These are phyloP conservation scores for Volvariella volvacea DNA, from an alignment of 1,284 basidiomycete genomes.

Conservation along the genomic window DNA sequence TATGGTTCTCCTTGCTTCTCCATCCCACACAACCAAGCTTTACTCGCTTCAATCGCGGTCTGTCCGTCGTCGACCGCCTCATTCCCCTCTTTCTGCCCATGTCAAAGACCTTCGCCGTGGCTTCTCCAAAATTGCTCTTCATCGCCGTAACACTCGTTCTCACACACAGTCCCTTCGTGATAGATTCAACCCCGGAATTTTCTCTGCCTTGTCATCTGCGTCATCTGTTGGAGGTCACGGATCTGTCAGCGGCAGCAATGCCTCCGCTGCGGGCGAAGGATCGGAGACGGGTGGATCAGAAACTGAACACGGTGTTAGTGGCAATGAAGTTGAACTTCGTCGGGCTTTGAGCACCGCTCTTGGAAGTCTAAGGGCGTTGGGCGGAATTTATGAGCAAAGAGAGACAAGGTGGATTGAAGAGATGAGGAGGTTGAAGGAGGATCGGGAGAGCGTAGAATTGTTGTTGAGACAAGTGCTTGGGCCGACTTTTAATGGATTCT, in stretches of 20 bases:
- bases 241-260: too few relatives aligned
- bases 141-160: conserved; percentile 47
- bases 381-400: conserved; percentile 57
- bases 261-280: conserved; percentile 31
- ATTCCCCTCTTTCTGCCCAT: conserved; percentile 43
- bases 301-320: conserved; percentile 21
- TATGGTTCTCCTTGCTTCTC: conserved; percentile 64
- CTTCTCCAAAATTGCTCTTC: conserved; percentile 53
- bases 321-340: conserved; percentile 50
- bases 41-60: conserved; percentile 59
- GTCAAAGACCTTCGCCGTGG: conserved; percentile 38
- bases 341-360: conserved; percentile 59
- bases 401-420: conserved; percentile 66
- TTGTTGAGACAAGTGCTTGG: conserved; percentile 61
- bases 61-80: conserved; percentile 46
- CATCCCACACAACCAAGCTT: conserved; percentile 60
- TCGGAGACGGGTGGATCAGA: conserved; percentile 44
- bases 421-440: conserved; percentile 55
- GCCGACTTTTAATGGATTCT: conserved; percentile 12
- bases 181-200: conserved; percentile 30
- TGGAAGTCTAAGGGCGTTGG: conserved; percentile 54
- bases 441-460: conserved; percentile 59
- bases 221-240: conserved; percentile 21
- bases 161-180: conserved; percentile 49
- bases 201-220: conserved; percentile 4